Conservation (phyloP, 441 rosid species). For the Croton setiger region DNA sequence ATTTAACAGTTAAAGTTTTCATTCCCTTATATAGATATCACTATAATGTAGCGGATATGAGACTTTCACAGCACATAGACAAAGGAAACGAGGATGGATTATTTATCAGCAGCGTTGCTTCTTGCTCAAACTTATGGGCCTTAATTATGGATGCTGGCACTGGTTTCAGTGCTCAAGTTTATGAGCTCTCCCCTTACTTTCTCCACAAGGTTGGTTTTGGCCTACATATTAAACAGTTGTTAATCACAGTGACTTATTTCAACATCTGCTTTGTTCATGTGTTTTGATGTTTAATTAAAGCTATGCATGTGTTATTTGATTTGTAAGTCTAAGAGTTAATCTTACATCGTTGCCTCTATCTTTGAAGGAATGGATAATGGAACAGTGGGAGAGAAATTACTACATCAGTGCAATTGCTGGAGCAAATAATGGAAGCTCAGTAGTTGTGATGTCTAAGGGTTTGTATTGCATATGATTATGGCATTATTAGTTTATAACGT, state of each 20-base stretch:
- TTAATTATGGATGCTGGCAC: constrained; percentile 96
- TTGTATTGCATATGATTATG: constrained; percentile 16
- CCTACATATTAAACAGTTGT: constrained; percentile 6
- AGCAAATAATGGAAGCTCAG: constrained; percentile 70
- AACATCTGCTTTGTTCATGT: background rate
- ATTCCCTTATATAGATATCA: constrained; percentile 57
- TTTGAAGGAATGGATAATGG: constrained; percentile 94
- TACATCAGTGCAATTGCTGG: constrained; percentile 90
- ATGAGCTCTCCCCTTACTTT: constrained; percentile 69
- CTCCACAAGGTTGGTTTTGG: constrained; percentile 69
- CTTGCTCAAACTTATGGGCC: constrained; percentile 86
- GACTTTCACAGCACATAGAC: constrained; percentile 75
- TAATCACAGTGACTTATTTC: background rate
- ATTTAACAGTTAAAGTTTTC: constrained; percentile 16
- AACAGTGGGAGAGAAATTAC: constrained; percentile 90
- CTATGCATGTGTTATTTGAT: constrained; percentile 14
- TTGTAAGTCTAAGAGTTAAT: constrained; percentile 8
- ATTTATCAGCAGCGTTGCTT: constrained; percentile 82
- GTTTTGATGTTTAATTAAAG: background rate
- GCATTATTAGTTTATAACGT: background rate
- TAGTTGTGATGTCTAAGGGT: constrained; percentile 97
- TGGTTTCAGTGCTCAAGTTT: constrained; percentile 70
- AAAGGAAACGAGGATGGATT: constrained; percentile 90
- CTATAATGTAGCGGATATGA: constrained; percentile 77
- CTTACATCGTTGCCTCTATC: background rate